These are phyloP conservation scores for Populus euphratica DNA, from an alignment of 345 rosid genomes.

Conservation along the genomic window DNA sequence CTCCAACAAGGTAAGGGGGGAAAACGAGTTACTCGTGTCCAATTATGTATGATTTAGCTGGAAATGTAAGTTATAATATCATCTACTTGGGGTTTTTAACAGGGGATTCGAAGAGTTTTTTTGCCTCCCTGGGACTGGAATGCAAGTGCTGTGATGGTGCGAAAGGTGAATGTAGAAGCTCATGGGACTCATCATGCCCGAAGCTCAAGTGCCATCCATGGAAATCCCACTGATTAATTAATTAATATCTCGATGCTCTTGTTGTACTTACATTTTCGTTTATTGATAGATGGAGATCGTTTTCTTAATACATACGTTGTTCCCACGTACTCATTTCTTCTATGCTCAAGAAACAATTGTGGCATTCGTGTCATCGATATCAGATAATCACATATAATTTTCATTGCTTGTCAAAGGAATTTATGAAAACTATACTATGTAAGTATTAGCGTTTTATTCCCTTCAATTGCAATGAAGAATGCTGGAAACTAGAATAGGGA, in stretches of 20 bases:
- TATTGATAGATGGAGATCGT: background rate
- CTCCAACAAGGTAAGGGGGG: background rate
- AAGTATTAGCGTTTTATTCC: background rate
- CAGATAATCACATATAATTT: background rate
- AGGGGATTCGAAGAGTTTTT: slow-evolving; percentile 27
- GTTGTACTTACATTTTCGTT: background rate
- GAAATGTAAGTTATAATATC: background rate
- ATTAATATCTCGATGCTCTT: background rate
- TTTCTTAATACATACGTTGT: background rate
- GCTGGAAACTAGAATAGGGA: background rate
- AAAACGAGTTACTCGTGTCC: too few relatives aligned
- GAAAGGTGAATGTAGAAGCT: slow-evolving; percentile 34
- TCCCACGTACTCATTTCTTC: too few relatives aligned
- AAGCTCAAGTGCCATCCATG: slow-evolving; percentile 46
- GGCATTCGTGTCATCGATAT: background rate
- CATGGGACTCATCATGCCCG: slow-evolving; percentile 35
- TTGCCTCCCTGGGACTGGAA: slow-evolving; percentile 34
- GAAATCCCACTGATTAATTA: slow-evolving; percentile 21
- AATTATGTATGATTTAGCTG: background rate
- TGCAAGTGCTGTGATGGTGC: slow-evolving; percentile 52
- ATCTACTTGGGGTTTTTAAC: background rate
- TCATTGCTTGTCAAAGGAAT: background rate
- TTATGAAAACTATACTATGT: background rate
- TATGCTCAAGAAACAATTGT: background rate
- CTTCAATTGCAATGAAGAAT: background rate